Evolutionary conservation across 2,329 filamentous ascomycete species (phyloP), one percentile per base, ranked within the genome.

Genomic region (Nigrospora sphaerica): DNA sequence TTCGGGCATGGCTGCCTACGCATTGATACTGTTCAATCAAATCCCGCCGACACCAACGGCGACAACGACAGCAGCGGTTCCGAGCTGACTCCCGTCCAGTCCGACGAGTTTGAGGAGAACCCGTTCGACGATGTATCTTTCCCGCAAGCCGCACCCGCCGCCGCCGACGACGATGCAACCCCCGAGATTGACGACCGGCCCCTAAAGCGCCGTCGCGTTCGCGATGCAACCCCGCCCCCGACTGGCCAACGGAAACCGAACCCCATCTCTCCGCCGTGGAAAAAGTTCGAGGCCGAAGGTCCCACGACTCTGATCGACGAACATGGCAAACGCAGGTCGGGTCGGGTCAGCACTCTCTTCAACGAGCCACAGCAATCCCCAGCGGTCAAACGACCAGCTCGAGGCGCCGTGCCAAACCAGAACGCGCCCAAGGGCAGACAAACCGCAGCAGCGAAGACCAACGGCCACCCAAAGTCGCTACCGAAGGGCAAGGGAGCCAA

Each of bases 231-330:
- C 32, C 60, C 58, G 1, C 60, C 64, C 4, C 58, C 48, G 48
- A 57, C 54, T 18, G 56, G 49, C 46, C 52, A 66, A 49, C 43
- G 43, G 23, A 48, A 46, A 42, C 58, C 62, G 14, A 72, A 83
- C 68, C 69, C 72, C 45, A 74, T 77, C 49, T 97, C 92, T 52
- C 93, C 93, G 54, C 93, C 93, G 18, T 98, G 93, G 93, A 97
- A 93, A 71, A 88, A 82, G 59, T 78, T 87, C 52, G 78, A 78
- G 49, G 88, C 86, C 36, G 87, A 95, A 28, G 93, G 93, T 0
- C 93, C 93, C 18, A 93, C 92, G 4, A 86, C 87, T 1, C 91
- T 95, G 62, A 78, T 86, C 39, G 80, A 77, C 69, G n/a, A 28
- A 28, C 86, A 77, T 78, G 88, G 87, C 42, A 77, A 77, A 52